phyloP scores from a whole-genome alignment of 2,329 filamentous ascomycete species.

The Ophiostoma populinum region DNA sequence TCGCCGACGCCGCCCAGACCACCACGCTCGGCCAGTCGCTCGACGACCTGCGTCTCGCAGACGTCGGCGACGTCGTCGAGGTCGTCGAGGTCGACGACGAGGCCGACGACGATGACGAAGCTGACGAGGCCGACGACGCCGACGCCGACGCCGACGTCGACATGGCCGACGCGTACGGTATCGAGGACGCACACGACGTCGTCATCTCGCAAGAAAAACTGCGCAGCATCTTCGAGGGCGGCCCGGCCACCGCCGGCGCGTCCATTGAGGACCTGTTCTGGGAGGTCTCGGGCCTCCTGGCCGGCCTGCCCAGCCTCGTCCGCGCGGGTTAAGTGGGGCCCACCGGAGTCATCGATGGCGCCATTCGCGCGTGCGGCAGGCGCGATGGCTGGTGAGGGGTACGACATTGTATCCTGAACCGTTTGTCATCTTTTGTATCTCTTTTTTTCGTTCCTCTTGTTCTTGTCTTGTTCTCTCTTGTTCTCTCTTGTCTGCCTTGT shows the following conservation, averaged over 20 bases:
- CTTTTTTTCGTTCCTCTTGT: too few species aligned
- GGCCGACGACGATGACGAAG: slow-evolving; percentile 20
- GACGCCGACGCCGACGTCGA: slow-evolving; percentile 20
- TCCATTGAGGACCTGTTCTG: slow-evolving; percentile 62
- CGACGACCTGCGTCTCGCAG: slow-evolving; percentile 30
- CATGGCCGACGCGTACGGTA: slow-evolving; percentile 16
- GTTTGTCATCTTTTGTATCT: too few species aligned
- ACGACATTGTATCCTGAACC: too few species aligned
- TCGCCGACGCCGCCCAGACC: slow-evolving; percentile 41
- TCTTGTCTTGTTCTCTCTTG: neutral
- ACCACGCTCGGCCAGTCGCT: slow-evolving; percentile 36
- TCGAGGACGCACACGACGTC: slow-evolving; percentile 30
- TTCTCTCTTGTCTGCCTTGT: neutral
- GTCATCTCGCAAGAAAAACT: slow-evolving; percentile 53
- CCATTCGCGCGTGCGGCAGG: too few species aligned
- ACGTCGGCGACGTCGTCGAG: slow-evolving; percentile 20
- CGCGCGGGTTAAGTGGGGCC: neutral
- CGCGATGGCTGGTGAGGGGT: too few species aligned
- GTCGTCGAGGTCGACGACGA: slow-evolving; percentile 14
- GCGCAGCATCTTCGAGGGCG: slow-evolving; percentile 51
- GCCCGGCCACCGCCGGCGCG: slow-evolving; percentile 50
- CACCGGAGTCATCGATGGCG: neutral
- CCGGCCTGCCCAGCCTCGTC: slow-evolving; percentile 14
- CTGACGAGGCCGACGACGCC: slow-evolving; percentile 26
- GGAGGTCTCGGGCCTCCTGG: slow-evolving; percentile 49